These are phyloP conservation scores for Podila horticola DNA, from an alignment of 192 early-diverging fungal genomes.

Conservation along the genomic window DNA sequence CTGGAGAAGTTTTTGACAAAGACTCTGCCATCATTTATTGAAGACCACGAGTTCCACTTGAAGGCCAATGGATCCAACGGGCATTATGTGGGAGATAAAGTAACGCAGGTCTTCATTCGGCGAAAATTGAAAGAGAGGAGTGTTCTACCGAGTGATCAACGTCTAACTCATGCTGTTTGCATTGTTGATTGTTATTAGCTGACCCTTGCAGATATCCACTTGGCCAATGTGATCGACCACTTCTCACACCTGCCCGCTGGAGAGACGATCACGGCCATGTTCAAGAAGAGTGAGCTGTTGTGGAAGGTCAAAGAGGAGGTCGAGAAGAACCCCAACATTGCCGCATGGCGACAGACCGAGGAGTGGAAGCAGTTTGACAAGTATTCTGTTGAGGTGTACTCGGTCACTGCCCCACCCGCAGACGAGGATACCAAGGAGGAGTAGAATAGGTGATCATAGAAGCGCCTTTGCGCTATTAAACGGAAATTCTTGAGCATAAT, in stretches of 20 bases:
- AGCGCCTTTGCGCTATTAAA: too few relatives aligned
- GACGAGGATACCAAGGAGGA: neutral
- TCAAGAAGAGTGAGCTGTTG: conserved; percentile 9
- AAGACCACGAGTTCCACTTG: conserved; percentile 35
- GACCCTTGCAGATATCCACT: conserved; percentile 27
- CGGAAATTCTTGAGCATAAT: too few relatives aligned
- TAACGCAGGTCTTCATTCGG: neutral
- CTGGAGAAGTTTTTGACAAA: conserved; percentile 16
- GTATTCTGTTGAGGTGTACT: neutral
- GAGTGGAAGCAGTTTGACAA: conserved; percentile 13
- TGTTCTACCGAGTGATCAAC: too few relatives aligned
- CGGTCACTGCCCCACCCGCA: neutral
- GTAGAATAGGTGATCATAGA: neutral
- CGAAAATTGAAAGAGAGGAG: neutral
- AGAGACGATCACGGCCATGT: neutral
- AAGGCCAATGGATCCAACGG: conserved; percentile 33
- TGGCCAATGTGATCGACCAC: conserved; percentile 30
- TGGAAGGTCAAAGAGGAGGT: conserved; percentile 34
- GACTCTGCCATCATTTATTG: conserved; percentile 27
- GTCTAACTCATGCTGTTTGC: neutral
- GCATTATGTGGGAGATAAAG: conserved; percentile 28
- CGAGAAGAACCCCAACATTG: conserved; percentile 17
- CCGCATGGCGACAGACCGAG: conserved; percentile 21
- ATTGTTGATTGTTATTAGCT: neutral
- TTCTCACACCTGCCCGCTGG: conserved; percentile 29